These are phyloP conservation scores for Diaporthe vaccinii DNA, from an alignment of 2,329 filamentous ascomycete species.

Conservation along the genomic window DNA sequence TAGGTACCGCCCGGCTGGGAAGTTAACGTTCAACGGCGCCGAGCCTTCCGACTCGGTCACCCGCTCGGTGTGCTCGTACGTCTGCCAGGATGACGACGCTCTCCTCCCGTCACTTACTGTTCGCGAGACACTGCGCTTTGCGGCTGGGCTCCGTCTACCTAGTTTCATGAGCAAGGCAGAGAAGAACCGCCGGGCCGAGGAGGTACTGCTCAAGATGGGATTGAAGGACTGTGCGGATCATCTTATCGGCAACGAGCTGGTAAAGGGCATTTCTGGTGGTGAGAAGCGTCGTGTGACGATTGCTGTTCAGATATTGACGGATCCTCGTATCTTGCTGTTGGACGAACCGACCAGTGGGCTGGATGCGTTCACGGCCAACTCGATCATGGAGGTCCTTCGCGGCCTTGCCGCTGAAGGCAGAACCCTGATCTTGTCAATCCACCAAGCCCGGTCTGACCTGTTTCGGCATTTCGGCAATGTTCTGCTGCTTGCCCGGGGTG, in stretches of 20 bases:
- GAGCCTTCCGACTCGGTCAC: conserved; percentile 77
- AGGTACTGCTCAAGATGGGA: conserved; percentile 80
- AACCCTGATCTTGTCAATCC: conserved; percentile 82
- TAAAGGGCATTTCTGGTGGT: conserved; percentile 85
- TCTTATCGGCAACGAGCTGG: conserved; percentile 77
- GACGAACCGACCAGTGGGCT: conserved; percentile 84
- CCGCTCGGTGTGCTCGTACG: conserved; percentile 80
- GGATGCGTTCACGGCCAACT: conserved; percentile 83
- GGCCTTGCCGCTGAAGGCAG: conserved; percentile 80
- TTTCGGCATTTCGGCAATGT: conserved; percentile 81
- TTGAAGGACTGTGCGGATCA: conserved; percentile 84
- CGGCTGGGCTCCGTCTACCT: conserved; percentile 78
- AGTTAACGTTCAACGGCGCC: conserved; percentile 78
- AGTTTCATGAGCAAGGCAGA: conserved; percentile 77
- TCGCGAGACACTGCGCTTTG: conserved; percentile 79
- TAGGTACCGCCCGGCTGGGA: conserved; percentile 72
- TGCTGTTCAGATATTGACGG: conserved; percentile 82
- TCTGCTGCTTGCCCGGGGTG: conserved; percentile 78
- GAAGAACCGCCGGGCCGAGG: conserved; percentile 77
- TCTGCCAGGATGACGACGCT: conserved; percentile 84
- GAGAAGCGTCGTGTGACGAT: conserved; percentile 85
- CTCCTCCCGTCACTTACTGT: conserved; percentile 81
- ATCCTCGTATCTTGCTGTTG: conserved; percentile 78
- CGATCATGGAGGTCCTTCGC: conserved; percentile 80
- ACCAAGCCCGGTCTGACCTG: conserved; percentile 81